Evolutionary conservation across 371 early-diverging fungal species (phyloP).

Genomic region (Actinomortierella ambigua): DNA sequence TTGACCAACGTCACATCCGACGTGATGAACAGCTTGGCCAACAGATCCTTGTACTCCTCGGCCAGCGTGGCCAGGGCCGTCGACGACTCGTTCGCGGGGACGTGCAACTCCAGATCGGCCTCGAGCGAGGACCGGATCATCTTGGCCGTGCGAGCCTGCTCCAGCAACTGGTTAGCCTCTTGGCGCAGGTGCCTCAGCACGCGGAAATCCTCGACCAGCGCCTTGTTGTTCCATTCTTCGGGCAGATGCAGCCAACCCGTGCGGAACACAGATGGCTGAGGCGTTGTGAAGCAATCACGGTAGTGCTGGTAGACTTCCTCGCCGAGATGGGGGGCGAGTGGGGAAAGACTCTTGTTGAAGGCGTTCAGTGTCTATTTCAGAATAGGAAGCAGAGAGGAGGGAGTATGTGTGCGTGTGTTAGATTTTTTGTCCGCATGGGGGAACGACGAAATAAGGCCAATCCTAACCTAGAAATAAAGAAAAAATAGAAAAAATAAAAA

Average conservation of each 20-base stretch:
- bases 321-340: constrained; percentile 75
- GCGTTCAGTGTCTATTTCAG: constrained; percentile 56
- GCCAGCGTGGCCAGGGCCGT: constrained; percentile 39
- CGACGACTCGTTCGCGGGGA: constrained; percentile 17
- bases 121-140: constrained; percentile 63
- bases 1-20: constrained; percentile 49
- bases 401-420: too few relatives aligned
- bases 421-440: neutral
- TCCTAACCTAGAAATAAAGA: neutral
- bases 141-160: constrained; percentile 71
- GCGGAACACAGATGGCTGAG: constrained; percentile 67
- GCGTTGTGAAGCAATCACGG: constrained; percentile 45
- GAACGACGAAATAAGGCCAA: neutral
- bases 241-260: constrained; percentile 62
- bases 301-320: constrained; percentile 81
- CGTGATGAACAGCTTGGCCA: constrained; percentile 58
- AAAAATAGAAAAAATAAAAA: neutral
- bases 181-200: constrained; percentile 60
- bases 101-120: constrained; percentile 52
- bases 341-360: constrained; percentile 69
- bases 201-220: constrained; percentile 60
- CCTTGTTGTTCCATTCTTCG: constrained; percentile 56
- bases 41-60: constrained; percentile 25
- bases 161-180: constrained; percentile 70
- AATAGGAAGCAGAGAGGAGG: neutral